Base-by-base conservation (phyloP, 768 basidiomycete genomes). In the Xerocomus potaroensis region DNA sequence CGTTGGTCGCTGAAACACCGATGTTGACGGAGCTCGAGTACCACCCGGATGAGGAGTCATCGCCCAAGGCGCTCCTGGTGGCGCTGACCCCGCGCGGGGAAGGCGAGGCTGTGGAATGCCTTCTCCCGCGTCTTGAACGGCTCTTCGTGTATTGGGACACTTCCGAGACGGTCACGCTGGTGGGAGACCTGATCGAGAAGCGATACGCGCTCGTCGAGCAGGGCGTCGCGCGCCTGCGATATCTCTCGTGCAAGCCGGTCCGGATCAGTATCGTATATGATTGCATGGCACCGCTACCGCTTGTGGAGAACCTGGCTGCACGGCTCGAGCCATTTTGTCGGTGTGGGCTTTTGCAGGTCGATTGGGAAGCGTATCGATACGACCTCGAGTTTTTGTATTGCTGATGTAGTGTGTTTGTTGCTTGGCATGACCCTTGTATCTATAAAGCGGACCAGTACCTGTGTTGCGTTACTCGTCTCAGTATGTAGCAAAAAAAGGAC, bases 141-240 rank as follows among this genome's bases (percentile, higher is more conserved):
- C 19, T 58, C 14, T 48, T 35, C 14, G 48, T 62, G 26, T 52
- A 56, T 29, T 62, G 61, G 61, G 62, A 64, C 33, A 58, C 51
- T 43, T 34, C 48, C 16, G 59, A 59, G 51, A 58, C 61, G 30
- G 53, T 62, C 11, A 47, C 46, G 16, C 53, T 47, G 44, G 61
- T 63, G 48, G 60, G 52, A 1, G 50, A 61, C 7, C 57, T 61
- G 61, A 47, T 61, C 8, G 61, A 62, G 43, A 11, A 33, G 23
- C 58, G 60, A 29, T 58, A 55, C 35, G 43, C 55, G 26, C 18
- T 57, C 23, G 37, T 33, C 0, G 51, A 43, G 5, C 50, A 34
- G 9, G 52, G 50, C 14, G 45, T 61, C 8, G 41, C 50, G 15
- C 54, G 42, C 19, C 5, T 61, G 16, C 50, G 15, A 11, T 32